phyloP scores from a whole-genome alignment of 176 grass and related monocot species.

The Carex kokanica region DNA sequence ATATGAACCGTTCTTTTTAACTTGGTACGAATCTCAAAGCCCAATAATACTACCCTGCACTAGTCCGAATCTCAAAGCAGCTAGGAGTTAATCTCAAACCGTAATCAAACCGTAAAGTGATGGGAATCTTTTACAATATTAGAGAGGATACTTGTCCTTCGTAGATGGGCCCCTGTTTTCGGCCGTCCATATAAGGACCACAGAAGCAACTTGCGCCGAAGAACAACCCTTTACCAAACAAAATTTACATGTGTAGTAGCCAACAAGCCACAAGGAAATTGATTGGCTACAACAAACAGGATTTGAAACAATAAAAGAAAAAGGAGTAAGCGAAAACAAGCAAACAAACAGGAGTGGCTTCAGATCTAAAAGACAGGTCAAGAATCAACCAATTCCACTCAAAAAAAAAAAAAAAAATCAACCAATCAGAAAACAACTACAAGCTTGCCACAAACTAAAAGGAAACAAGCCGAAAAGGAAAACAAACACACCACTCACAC shows the following conservation, averaged over 20 bases:
- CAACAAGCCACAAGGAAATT: not conserved
- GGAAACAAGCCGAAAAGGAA: constrained; percentile 20
- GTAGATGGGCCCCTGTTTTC: not conserved
- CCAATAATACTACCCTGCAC: too few relatives aligned
- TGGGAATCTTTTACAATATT: too few relatives aligned
- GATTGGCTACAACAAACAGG: not conserved
- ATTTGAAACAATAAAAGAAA: not conserved
- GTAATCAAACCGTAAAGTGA: too few relatives aligned
- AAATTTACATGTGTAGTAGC: not conserved
- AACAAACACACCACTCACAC: constrained; percentile 28
- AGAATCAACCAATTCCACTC: not conserved
- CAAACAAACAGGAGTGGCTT: not conserved
- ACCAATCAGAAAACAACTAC: constrained; percentile 14
- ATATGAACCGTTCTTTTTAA: too few relatives aligned
- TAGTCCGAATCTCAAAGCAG: too few relatives aligned
- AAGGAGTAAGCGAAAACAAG: not conserved
- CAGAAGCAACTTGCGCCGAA: not conserved
- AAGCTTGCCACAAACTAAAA: constrained; percentile 28
- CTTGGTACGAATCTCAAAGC: too few relatives aligned
- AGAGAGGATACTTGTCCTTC: not conserved
- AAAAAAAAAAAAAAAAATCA: not conserved
- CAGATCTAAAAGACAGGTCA: constrained; percentile 8
- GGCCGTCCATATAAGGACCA: not conserved
- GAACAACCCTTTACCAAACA: not conserved
- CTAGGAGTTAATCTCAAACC: too few relatives aligned